These are phyloP conservation scores for Hsuehochloa calcarea DNA, from an alignment of 176 grass and related monocot species.

Conservation along the genomic window DNA sequence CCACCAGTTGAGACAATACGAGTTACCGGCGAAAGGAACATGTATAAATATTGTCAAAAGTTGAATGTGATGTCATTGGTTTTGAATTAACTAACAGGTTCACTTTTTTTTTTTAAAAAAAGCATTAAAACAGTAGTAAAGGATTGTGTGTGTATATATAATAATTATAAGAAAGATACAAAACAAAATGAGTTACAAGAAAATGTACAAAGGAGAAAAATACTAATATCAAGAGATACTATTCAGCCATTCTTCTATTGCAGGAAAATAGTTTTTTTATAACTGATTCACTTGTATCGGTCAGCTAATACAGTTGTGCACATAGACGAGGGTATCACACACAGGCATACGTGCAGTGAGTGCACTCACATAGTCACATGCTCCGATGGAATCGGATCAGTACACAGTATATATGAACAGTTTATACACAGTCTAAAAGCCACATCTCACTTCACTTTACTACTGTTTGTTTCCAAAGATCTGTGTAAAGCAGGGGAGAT, in stretches of 20 bases:
- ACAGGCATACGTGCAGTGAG: background rate
- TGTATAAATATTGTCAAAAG: background rate
- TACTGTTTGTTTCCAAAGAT: background rate
- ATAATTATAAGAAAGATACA: too few species aligned
- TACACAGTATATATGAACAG: conserved; percentile 35
- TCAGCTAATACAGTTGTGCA: background rate
- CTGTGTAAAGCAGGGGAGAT: background rate
- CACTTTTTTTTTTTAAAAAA: too few species aligned
- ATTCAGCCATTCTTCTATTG: too few species aligned
- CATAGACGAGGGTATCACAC: background rate
- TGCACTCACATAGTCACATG: background rate
- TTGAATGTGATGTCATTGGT: background rate
- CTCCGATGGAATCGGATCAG: background rate
- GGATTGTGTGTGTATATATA: too few species aligned
- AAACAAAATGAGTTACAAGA: too few species aligned
- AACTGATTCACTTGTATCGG: background rate
- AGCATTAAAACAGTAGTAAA: too few species aligned
- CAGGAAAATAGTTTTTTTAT: too few species aligned
- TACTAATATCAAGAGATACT: too few species aligned
- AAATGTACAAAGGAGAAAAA: too few species aligned
- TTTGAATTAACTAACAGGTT: background rate
- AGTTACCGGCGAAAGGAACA: background rate
- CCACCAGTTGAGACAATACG: background rate
- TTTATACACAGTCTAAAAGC: background rate
- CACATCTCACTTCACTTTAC: background rate